Conservation (phyloP, 176 grass and related monocot genomes). For the Carex cristatella region DNA sequence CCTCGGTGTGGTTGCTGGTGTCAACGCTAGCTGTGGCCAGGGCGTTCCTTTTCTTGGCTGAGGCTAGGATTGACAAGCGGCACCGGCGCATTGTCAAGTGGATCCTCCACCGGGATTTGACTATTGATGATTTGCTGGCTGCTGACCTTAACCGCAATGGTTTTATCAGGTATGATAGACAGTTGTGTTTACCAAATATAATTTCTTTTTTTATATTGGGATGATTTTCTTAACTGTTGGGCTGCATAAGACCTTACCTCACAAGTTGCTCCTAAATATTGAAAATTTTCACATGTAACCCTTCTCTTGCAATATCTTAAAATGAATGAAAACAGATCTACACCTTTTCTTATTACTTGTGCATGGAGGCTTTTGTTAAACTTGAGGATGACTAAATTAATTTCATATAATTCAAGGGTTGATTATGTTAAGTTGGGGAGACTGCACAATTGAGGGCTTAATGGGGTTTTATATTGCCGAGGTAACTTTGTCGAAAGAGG, state of each 20-base stretch:
- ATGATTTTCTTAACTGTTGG: background rate
- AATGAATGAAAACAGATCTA: background rate
- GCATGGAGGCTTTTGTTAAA: background rate
- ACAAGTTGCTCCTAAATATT: background rate
- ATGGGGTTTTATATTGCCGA: background rate
- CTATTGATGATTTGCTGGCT: slow-evolving; percentile 43
- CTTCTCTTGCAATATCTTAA: background rate
- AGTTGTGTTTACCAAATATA: background rate
- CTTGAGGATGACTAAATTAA: background rate
- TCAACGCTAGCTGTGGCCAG: slow-evolving; percentile 55
- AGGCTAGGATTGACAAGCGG: slow-evolving; percentile 45
- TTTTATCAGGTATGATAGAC: slow-evolving; percentile 24
- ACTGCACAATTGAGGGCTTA: background rate
- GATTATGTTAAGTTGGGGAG: background rate
- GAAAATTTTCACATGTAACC: background rate
- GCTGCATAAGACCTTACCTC: background rate
- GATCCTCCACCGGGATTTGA: slow-evolving; percentile 45
- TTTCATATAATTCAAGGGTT: background rate
- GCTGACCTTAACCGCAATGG: slow-evolving; percentile 47
- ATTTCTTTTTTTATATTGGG: background rate
- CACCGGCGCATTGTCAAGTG: slow-evolving; percentile 35
- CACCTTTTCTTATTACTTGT: background rate
- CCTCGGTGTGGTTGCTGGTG: slow-evolving; percentile 49
- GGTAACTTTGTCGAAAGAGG: background rate
- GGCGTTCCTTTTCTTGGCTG: slow-evolving; percentile 58